Conservation (phyloP, 73 alveolate genomes). For the Paramecium sexaurelia region DNA sequence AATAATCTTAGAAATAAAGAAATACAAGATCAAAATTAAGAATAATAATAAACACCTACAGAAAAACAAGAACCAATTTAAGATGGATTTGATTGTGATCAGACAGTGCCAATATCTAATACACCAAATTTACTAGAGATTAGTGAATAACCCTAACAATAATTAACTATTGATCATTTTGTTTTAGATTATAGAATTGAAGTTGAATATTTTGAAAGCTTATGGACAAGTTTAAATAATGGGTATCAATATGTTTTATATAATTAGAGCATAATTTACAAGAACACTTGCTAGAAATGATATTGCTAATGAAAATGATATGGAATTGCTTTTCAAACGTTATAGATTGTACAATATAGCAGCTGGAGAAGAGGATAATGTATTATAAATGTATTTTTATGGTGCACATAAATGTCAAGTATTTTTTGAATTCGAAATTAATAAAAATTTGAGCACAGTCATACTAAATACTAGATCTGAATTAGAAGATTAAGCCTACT, state of each 20-base stretch:
- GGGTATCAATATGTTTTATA: conserved; percentile 7
- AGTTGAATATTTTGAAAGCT: conserved; percentile 26
- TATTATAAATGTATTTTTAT: conserved; percentile 51
- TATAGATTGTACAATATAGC: conserved; percentile 58
- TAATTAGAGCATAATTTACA: conserved; percentile 47
- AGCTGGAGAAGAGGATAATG: conserved; percentile 64
- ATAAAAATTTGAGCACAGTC: not conserved
- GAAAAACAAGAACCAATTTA: not conserved
- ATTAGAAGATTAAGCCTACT: conserved; percentile 1
- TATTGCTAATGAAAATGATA: not conserved
- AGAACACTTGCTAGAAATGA: conserved; percentile 1
- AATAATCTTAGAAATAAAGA: conserved; percentile 48
- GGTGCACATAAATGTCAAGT: not conserved
- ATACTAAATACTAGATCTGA: not conserved
- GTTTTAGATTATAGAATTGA: not conserved
- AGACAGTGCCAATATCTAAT: too few relatives aligned
- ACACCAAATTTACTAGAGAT: not conserved
- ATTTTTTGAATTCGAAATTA: conserved; percentile 14
- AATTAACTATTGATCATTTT: conserved; percentile 15
- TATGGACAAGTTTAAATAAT: conserved; percentile 54
- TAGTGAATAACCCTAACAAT: not conserved
- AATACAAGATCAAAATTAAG: conserved; percentile 37
- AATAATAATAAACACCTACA: not conserved
- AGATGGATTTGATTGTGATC: not conserved
- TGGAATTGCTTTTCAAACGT: conserved; percentile 41